These are phyloP conservation scores for Lactarius sp. DNA, from an alignment of 768 basidiomycete species.

Conservation along the genomic window DNA sequence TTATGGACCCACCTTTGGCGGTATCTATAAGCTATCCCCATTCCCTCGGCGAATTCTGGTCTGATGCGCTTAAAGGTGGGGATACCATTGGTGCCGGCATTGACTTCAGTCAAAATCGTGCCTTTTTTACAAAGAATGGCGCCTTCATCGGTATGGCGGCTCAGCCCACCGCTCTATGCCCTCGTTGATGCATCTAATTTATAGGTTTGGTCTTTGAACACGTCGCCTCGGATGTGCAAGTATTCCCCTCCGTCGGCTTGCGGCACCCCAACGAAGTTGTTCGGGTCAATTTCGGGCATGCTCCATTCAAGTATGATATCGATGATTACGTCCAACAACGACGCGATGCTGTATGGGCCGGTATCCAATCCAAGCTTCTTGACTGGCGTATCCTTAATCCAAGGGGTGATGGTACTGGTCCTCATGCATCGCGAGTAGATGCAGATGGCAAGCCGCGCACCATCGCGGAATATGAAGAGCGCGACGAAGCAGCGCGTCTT, in stretches of 20 bases:
- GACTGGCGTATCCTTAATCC: constrained; percentile 38
- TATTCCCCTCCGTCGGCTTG: constrained; percentile 88
- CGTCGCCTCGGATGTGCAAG: constrained; percentile 55
- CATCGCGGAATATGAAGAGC: constrained; percentile 39
- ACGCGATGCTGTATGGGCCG: constrained; percentile 60
- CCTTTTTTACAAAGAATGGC: constrained; percentile 91
- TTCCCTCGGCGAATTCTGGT: constrained; percentile 14
- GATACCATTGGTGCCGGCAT: constrained; percentile 92
- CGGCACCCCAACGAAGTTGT: constrained; percentile 74
- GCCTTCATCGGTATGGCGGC: constrained; percentile 50
- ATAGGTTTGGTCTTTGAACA: constrained; percentile 68
- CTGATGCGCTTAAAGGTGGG: constrained; percentile 47
- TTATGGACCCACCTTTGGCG: constrained; percentile 78
- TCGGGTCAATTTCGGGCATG: constrained; percentile 84
- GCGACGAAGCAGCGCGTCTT: constrained; percentile 52
- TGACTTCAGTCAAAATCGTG: constrained; percentile 74
- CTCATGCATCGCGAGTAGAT: constrained; percentile 23
- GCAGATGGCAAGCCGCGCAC: constrained; percentile 40
- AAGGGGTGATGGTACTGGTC: constrained; percentile 4
- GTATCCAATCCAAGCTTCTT: constrained; percentile 55
- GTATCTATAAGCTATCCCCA: constrained; percentile 41
- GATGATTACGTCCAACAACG: constrained; percentile 76
- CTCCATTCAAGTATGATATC: constrained; percentile 86
- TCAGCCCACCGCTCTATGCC: constrained; percentile 6
- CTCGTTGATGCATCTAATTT: constrained; percentile 16